Base-by-base conservation (phyloP, 108 stramenopile genomes). In the Pseudonitzschia multiseries region DNA sequence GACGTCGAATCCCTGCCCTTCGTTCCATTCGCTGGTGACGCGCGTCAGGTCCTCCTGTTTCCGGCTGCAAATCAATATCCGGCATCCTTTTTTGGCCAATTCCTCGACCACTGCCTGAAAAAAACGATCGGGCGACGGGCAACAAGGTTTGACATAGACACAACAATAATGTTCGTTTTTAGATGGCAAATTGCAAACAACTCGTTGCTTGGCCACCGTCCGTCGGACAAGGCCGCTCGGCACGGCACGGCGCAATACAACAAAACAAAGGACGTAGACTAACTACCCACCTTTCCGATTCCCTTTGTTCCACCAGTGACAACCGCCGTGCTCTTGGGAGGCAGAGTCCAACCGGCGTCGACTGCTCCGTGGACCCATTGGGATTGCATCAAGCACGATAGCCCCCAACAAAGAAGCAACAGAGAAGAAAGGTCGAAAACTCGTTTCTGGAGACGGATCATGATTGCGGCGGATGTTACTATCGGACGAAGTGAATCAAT, bases 301-400 rank as follows among this genome's bases (percentile, higher is more conserved):
- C 90, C 91, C 75, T 90, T 91, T 5, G 93, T 94, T 24, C 93
- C 93, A 48, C 93, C 93, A n/a, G 93, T 94, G 9, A 94, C 90
- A 17, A 91, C 81, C 14, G 89, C 90, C 20, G 80, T 90, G 50
- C 79, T 65, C 27, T 68, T 59, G 17, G 81, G 57, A 24, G 81
- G 81, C 41, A 85, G 73, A 33, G 71, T 65, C 84, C 84, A 85
- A 14, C 54, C 54, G 22, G 54, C 54, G 10, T 24, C 54, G 54
- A 2, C 24, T 26, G 54, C 54, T 56, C 54, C 54, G 54, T 56
- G 54, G 24, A 22, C 54, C 2, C 9, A 26, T 4, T 10, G 54
- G 0, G 54, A 10, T 20, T 20, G 26, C 17, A 21, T 56, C 13
- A 56, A 1, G 26, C 54, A 26, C 17, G 24, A 56, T 1, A 56